These are phyloP conservation scores for Nyctanthes arbortristis DNA, from an alignment of 257 asterid genomes.

Conservation along the genomic window DNA sequence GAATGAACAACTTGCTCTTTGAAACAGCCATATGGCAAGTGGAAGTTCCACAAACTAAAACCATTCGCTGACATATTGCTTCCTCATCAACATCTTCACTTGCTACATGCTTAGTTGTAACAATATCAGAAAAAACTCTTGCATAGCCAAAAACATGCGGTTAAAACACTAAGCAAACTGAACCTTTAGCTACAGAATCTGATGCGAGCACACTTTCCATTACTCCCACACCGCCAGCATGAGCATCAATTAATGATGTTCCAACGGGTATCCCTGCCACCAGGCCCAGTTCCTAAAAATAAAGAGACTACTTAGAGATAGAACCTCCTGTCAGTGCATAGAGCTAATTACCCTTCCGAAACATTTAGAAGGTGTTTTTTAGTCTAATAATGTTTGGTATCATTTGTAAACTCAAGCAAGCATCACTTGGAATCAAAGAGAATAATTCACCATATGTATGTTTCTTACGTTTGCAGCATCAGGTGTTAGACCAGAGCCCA, in stretches of 20 bases:
- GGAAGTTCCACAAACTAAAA: slow-evolving; percentile 97
- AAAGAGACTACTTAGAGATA: slow-evolving; percentile 27
- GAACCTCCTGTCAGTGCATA: neutral
- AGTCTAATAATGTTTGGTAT: slow-evolving; percentile 13
- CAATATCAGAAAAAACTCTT: slow-evolving; percentile 2
- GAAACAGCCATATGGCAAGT: slow-evolving; percentile 98
- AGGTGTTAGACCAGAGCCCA: slow-evolving; percentile 87
- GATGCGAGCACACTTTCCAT: slow-evolving; percentile 74
- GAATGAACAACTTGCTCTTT: slow-evolving; percentile 74
- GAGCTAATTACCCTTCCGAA: slow-evolving; percentile 16
- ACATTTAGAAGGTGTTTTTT: slow-evolving; percentile 16
- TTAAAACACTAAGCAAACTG: slow-evolving; percentile 18
- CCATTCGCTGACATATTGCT: slow-evolving; percentile 82
- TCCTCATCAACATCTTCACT: slow-evolving; percentile 65
- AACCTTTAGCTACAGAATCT: slow-evolving; percentile 58
- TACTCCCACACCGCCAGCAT: slow-evolving; percentile 99
- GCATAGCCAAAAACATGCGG: neutral
- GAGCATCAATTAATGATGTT: slow-evolving; percentile 95
- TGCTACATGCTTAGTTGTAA: slow-evolving; percentile 19
- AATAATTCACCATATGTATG: slow-evolving; percentile 19
- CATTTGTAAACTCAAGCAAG: slow-evolving; percentile 26
- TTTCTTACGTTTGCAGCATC: slow-evolving; percentile 91
- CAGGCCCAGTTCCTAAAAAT: slow-evolving; percentile 85
- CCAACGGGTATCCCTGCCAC: slow-evolving; percentile 88
- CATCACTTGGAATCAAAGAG: slow-evolving; percentile 22